Evolutionary conservation across 225 moss, liverwort and hornwort species (phyloP).

Genomic region (Ulota crispa): DNA sequence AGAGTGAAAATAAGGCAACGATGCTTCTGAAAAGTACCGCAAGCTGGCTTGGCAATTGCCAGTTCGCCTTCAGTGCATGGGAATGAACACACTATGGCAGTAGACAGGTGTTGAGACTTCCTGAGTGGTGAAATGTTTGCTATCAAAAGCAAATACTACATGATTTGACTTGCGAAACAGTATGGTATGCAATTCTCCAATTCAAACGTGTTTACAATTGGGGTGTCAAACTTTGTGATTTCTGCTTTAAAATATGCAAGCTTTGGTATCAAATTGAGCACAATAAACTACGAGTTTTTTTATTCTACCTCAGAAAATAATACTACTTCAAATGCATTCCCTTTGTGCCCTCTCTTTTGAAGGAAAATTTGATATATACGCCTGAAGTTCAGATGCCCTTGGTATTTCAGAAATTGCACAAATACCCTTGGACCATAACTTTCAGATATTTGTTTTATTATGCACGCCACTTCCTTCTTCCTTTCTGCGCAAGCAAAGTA

Average conservation of each 20-base stretch:
- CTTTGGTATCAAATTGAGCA: not conserved
- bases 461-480: no score
- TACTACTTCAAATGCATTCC: no score
- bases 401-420: no score
- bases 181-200: not conserved
- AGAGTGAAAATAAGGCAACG: not conserved
- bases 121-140: not conserved
- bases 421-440: no score
- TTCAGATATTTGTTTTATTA: no score
- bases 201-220: not conserved
- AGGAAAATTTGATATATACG: no score
- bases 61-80: not conserved
- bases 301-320: no score
- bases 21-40: not conserved
- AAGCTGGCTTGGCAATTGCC: not conserved
- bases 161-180: not conserved
- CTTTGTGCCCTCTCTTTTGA: no score
- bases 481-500: no score
- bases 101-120: not conserved
- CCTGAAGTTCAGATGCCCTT: no score
- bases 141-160: not conserved
- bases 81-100: not conserved
- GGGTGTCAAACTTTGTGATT: not conserved
- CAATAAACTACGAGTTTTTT: not conserved
- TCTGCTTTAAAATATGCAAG: not conserved